Conservation (phyloP, 1,284 basidiomycete genomes). For the Moesziomyces aphidis region DNA sequence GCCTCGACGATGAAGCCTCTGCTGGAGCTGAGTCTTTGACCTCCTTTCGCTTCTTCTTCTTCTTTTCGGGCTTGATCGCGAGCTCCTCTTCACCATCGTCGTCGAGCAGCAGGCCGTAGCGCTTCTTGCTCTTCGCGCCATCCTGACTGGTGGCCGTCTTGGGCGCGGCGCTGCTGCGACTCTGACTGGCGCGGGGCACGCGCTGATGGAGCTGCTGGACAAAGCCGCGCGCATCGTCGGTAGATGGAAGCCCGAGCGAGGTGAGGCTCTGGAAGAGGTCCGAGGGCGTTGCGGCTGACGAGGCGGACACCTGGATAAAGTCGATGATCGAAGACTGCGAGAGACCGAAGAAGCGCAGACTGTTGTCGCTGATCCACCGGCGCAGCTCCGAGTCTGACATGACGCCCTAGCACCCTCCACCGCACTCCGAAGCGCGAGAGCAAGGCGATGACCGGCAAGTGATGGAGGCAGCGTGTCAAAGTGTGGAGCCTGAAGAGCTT, state of each 20-base stretch:
- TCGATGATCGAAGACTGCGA: conserved; percentile 60
- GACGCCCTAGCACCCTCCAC: not conserved
- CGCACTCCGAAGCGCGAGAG: not conserved
- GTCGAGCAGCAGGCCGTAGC: conserved; percentile 56
- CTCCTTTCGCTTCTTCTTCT: conserved; percentile 75
- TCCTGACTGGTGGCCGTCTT: not conserved
- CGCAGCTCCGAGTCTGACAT: conserved; percentile 46
- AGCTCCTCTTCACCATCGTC: conserved; percentile 53
- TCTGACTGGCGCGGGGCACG: conserved; percentile 75
- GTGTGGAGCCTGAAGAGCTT: not conserved
- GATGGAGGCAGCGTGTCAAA: not conserved
- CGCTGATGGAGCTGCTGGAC: conserved; percentile 80
- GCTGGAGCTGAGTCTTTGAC: conserved; percentile 75
- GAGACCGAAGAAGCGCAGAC: conserved; percentile 60
- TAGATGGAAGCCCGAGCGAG: conserved; percentile 82
- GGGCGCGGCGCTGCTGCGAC: conserved; percentile 73
- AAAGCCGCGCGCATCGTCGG: conserved; percentile 82
- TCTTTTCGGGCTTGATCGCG: conserved; percentile 57
- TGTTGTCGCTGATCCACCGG: conserved; percentile 62
- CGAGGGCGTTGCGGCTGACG: conserved; percentile 82
- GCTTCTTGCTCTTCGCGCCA: conserved; percentile 41
- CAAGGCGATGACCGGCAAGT: not conserved
- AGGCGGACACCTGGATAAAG: conserved; percentile 71
- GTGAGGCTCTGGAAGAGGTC: conserved; percentile 81
- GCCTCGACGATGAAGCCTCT: not conserved